Percentiles rank a stretch among this genome's conserved stretches.
Conservation (phyloP, 2,329 filamentous ascomycete species). For the Colletotrichum kahawae region DNA sequence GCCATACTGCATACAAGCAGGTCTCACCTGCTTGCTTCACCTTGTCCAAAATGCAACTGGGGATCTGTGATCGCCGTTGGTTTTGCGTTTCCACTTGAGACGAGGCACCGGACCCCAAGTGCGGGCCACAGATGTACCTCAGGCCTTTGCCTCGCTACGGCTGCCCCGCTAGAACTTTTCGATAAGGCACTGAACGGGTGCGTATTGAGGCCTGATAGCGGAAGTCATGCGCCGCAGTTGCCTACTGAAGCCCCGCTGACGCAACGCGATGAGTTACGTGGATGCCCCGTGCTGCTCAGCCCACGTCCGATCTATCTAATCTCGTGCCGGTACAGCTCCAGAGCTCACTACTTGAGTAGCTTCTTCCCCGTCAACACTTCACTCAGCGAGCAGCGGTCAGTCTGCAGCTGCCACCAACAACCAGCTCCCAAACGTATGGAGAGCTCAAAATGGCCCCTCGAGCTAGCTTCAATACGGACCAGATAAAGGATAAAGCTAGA, state of each 20-base stretch:
- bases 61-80: not conserved
- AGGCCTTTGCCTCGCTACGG: not conserved
- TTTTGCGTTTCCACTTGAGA: not conserved
- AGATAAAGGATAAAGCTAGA: slow-evolving; percentile 81
- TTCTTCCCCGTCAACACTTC: not conserved
- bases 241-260: slow-evolving; percentile 12
- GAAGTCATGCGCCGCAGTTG: not conserved
- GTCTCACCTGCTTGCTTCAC: not conserved
- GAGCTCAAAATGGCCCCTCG: slow-evolving; percentile 72
- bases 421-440: slow-evolving; percentile 41
- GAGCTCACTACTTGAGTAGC: not conserved
- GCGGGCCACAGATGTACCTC: not conserved
- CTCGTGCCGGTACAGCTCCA: not conserved
- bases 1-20: not conserved
- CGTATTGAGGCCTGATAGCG: not conserved
- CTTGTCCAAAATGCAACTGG: not conserved
- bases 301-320: not conserved
- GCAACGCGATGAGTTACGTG: not conserved
- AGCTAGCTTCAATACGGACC: slow-evolving; percentile 73
- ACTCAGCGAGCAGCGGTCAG: slow-evolving; percentile 12
- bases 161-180: not conserved
- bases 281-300: not conserved
- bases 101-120: not conserved
- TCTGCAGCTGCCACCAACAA: not conserved
- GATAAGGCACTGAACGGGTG: not conserved